These are phyloP conservation scores for Solioccasus polychromus DNA, from an alignment of 768 basidiomycete genomes.

Conservation along the genomic window DNA sequence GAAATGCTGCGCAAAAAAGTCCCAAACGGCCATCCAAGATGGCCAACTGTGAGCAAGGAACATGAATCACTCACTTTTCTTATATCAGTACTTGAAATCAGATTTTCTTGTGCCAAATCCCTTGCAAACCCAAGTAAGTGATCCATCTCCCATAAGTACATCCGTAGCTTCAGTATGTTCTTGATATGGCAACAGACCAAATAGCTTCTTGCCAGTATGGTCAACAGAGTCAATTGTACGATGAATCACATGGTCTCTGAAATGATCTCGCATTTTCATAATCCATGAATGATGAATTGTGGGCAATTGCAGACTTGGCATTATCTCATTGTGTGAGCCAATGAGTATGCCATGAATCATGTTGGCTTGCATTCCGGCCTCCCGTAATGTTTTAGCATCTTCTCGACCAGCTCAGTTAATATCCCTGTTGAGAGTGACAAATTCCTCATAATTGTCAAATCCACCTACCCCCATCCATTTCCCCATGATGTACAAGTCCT, in stretches of 20 bases:
- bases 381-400: not conserved
- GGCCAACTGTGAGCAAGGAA: too few relatives aligned
- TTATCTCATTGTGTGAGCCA: too few relatives aligned
- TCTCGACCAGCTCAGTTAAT: not conserved
- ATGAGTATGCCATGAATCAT: not conserved
- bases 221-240: not conserved
- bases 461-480: not conserved
- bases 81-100: not conserved
- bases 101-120: not conserved
- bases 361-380: not conserved
- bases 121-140: not conserved
- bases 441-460: not conserved
- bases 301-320: not conserved
- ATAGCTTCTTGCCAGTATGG: not conserved
- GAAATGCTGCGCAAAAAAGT: too few relatives aligned
- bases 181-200: not conserved
- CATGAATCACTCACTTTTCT: not conserved
- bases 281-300: not conserved
- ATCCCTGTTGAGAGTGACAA: not conserved
- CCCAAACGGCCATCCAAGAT: too few relatives aligned
- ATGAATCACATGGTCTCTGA: not conserved
- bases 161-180: not conserved
- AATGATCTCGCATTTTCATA: not conserved
- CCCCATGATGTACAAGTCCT: not conserved
- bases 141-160: not conserved